These are phyloP conservation scores for Beauveria brongniartii DNA, from an alignment of 2,329 filamentous ascomycete species.

Conservation along the genomic window DNA sequence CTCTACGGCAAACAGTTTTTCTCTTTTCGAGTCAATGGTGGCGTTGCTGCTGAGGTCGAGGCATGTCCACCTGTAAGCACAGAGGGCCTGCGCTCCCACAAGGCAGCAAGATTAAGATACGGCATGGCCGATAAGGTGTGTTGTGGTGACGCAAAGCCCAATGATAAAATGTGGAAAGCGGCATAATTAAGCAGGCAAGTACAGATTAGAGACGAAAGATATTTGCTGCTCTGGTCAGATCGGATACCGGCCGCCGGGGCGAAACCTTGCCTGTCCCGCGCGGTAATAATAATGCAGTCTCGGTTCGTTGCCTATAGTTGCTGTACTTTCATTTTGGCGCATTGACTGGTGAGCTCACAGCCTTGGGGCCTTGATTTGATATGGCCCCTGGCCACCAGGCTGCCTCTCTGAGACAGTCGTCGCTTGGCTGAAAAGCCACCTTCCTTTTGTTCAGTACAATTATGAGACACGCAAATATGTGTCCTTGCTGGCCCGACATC, in stretches of 20 bases:
- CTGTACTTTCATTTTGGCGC: not conserved
- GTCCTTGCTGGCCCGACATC: not conserved
- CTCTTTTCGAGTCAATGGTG: not conserved
- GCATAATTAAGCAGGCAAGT: not conserved
- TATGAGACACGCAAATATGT: not conserved
- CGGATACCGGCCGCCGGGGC: conserved; percentile 8
- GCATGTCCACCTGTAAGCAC: not conserved
- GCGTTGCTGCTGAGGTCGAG: not conserved
- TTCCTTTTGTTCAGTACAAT: not conserved
- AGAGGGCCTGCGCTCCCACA: not conserved
- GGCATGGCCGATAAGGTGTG: conserved; percentile 6
- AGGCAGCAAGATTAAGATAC: conserved; percentile 4
- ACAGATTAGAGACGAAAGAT: not conserved
- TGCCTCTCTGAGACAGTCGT: not conserved
- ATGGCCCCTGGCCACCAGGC: not conserved
- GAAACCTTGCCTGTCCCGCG: not conserved
- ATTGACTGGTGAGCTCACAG: not conserved
- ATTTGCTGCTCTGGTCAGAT: not conserved
- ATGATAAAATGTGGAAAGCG: not conserved
- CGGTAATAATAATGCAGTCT: not conserved
- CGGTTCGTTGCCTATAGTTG: not conserved
- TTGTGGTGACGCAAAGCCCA: not conserved
- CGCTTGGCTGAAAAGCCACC: not conserved
- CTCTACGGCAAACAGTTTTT: not conserved
- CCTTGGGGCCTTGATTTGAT: too few relatives aligned